Percentiles rank a stretch among this genome's conserved stretches.
Evolutionary conservation across 2,329 filamentous ascomycete species (phyloP).

Genomic region (Ophiostoma quercus): DNA sequence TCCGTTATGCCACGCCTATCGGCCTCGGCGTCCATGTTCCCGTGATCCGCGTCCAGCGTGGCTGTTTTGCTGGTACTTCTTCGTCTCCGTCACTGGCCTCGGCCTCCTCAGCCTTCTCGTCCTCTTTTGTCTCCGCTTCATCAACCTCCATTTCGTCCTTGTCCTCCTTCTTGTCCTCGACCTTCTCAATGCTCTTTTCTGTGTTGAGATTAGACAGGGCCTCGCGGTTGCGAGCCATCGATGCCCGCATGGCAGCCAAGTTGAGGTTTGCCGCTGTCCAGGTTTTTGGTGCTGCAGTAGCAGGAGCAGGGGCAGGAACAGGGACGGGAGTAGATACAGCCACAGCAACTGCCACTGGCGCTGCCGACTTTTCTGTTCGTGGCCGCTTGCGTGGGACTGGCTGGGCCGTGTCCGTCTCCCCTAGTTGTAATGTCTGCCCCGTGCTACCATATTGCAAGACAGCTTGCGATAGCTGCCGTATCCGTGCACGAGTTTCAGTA

Average conservation of each 20-base stretch:
- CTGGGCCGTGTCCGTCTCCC: neutral
- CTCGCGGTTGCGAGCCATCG: constrained; percentile 20
- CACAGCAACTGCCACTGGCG: neutral
- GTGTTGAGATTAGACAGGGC: constrained; percentile 6
- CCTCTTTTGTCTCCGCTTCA: neutral
- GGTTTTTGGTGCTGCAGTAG: neutral
- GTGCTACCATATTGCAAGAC: constrained; percentile 27
- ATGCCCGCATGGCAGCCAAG: constrained; percentile 22
- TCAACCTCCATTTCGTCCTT: constrained; percentile 19
- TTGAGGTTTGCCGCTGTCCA: constrained; percentile 23
- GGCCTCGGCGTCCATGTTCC: constrained; percentile 54
- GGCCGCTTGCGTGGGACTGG: neutral
- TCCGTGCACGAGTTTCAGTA: constrained; percentile 22
- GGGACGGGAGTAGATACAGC: neutral
- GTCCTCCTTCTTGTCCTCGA: neutral
- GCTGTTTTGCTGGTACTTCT: constrained; percentile 31
- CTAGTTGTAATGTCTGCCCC: constrained; percentile 15
- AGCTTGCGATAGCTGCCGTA: constrained; percentile 28
- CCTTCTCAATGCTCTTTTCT: neutral
- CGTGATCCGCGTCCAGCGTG: constrained; percentile 47
- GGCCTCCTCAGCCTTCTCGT: constrained; percentile 25
- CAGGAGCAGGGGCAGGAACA: neutral
- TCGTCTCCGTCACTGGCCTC: constrained; percentile 20
- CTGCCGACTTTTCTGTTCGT: neutral
- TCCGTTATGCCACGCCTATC: constrained; percentile 42